Percentiles rank a stretch among this genome's conserved stretches.
Conservation (phyloP, 768 basidiomycete species). For the Candolleomyces aberdarensis region DNA sequence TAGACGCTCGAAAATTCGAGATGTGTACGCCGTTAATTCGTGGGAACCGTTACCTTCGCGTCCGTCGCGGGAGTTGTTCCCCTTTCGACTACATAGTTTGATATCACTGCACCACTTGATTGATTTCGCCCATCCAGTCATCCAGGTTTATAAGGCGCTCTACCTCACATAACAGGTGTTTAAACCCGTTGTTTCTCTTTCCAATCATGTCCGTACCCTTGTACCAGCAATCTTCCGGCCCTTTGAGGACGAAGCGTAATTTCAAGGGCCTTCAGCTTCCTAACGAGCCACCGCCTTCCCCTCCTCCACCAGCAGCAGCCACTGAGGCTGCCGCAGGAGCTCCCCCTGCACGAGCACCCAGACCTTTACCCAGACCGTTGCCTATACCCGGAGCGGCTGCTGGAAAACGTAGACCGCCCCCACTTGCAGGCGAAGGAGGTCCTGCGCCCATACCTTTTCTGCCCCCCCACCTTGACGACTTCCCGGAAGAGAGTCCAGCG, state of each 20-base stretch:
- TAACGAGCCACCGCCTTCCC: conserved; percentile 24
- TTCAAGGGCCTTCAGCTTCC: conserved; percentile 82
- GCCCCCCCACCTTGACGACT: conserved; percentile 38
- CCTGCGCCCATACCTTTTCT: conserved; percentile 22
- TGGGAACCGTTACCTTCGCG: neutral
- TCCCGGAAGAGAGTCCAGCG: conserved; percentile 48
- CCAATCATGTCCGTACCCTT: conserved; percentile 7
- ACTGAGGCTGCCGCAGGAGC: neutral
- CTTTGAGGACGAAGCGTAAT: conserved; percentile 86
- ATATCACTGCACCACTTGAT: neutral
- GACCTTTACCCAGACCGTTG: conserved; percentile 19
- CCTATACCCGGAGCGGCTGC: conserved; percentile 10
- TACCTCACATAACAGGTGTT: no score
- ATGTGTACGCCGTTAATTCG: neutral
- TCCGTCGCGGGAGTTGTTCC: neutral
- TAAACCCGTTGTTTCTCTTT: neutral
- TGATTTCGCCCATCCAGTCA: neutral
- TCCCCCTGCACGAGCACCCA: conserved; percentile 5
- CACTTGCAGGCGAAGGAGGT: conserved; percentile 14
- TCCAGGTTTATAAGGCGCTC: no score
- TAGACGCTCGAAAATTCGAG: neutral
- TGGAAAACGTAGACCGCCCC: conserved; percentile 25
- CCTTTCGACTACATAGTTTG: neutral
- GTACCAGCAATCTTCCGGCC: conserved; percentile 27
- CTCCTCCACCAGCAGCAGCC: conserved; percentile 14